These are phyloP conservation scores for Coniochaeta prunicola DNA, from an alignment of 2,329 filamentous ascomycete species.

Conservation along the genomic window DNA sequence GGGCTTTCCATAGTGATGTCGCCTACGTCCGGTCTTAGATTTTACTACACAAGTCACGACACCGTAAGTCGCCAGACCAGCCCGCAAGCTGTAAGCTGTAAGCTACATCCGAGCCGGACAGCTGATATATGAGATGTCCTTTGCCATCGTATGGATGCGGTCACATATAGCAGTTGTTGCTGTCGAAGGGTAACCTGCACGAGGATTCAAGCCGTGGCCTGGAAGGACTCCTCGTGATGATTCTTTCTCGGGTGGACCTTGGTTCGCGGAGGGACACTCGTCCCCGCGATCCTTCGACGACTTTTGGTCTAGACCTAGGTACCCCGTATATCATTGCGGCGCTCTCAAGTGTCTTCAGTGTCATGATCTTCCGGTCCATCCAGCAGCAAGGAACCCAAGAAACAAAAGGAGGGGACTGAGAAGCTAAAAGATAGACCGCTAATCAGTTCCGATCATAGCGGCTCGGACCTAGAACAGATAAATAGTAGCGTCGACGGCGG, in stretches of 20 bases:
- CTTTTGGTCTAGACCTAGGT: no score
- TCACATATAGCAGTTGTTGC: background rate
- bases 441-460: background rate
- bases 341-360: constrained; percentile 1
- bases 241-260: no score
- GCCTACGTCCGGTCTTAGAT: no score
- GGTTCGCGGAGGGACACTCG: background rate
- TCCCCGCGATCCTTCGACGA: background rate
- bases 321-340: background rate
- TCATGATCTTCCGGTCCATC: constrained; percentile 13
- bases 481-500: background rate
- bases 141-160: background rate
- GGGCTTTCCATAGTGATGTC: background rate
- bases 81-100: no score
- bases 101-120: no score
- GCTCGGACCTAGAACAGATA: background rate
- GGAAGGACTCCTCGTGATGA: no score
- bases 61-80: no score
- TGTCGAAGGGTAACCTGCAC: no score
- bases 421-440: background rate
- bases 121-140: background rate
- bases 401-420: background rate
- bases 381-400: background rate
- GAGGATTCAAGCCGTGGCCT: no score
- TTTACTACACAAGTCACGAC: background rate